Conservation (phyloP, 305 asterid genomes). For the Fraxinus albicans region DNA sequence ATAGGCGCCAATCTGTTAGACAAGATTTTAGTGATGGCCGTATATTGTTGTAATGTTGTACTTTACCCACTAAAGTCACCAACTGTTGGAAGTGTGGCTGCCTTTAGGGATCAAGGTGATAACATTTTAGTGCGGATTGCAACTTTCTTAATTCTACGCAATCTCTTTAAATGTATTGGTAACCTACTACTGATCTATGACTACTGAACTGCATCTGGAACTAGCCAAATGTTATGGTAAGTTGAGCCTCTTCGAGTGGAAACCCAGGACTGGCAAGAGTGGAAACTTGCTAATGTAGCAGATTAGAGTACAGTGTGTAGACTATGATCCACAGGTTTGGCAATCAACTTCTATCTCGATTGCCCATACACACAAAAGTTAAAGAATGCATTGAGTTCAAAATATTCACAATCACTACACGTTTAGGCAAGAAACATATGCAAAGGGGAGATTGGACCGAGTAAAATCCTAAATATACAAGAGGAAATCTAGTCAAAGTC, state of each 20-base stretch:
- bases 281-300: too few relatives aligned
- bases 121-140: background rate
- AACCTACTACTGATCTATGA: background rate
- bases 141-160: background rate
- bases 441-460: constrained; percentile 43
- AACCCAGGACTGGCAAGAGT: too few relatives aligned
- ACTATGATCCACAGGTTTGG: too few relatives aligned
- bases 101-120: background rate
- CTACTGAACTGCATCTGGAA: too few relatives aligned
- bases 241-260: too few relatives aligned
- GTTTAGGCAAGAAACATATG: constrained; percentile 25
- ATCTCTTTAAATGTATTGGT: background rate
- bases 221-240: too few relatives aligned
- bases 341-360: too few relatives aligned
- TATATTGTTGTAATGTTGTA: too few relatives aligned
- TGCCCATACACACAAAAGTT: too few relatives aligned
- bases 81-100: background rate
- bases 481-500: constrained; percentile 19
- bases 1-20: background rate
- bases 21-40: background rate
- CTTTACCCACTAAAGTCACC: too few relatives aligned
- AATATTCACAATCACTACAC: constrained; percentile 7
- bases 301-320: too few relatives aligned
- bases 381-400: background rate
- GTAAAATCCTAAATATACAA: constrained; percentile 43